A percentile compares a stretch with the other conserved stretches of the same genome.
These are phyloP conservation scores for Poa annua DNA, from an alignment of 176 grass and related monocot species.

Conservation along the genomic window DNA sequence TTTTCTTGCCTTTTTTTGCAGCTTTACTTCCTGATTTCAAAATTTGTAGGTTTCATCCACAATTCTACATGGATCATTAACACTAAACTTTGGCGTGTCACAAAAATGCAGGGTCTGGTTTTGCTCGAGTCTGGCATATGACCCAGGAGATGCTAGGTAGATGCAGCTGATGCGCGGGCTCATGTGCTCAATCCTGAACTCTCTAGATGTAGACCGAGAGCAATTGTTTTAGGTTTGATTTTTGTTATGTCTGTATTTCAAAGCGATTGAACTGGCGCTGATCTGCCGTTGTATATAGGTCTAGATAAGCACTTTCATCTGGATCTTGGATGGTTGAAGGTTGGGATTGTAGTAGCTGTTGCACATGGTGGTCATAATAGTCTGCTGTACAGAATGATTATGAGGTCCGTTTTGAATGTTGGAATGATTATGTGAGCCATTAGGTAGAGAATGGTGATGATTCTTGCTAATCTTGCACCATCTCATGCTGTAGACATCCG, in stretches of 20 bases:
- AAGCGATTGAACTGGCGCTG: background rate
- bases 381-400: background rate
- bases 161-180: background rate
- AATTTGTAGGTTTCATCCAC: background rate
- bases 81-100: background rate
- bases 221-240: background rate
- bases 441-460: background rate
- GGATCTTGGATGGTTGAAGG: background rate
- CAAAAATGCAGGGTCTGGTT: conserved; percentile 30
- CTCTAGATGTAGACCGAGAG: conserved; percentile 15
- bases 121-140: conserved; percentile 15
- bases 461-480: conserved; percentile 7
- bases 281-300: conserved; percentile 2
- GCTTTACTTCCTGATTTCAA: background rate
- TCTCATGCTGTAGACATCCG: background rate
- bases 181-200: conserved; percentile 31
- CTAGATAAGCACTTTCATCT: conserved; percentile 13
- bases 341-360: background rate
- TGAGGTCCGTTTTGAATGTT: background rate
- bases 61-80: background rate
- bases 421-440: background rate
- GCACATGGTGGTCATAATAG: conserved; percentile 4
- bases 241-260: conserved; percentile 18
- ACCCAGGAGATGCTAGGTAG: conserved; percentile 24
- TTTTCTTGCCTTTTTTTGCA: background rate